phyloP scores from a whole-genome alignment of 2,329 filamentous ascomycete species.

The Ophiostoma tasmaniense region DNA sequence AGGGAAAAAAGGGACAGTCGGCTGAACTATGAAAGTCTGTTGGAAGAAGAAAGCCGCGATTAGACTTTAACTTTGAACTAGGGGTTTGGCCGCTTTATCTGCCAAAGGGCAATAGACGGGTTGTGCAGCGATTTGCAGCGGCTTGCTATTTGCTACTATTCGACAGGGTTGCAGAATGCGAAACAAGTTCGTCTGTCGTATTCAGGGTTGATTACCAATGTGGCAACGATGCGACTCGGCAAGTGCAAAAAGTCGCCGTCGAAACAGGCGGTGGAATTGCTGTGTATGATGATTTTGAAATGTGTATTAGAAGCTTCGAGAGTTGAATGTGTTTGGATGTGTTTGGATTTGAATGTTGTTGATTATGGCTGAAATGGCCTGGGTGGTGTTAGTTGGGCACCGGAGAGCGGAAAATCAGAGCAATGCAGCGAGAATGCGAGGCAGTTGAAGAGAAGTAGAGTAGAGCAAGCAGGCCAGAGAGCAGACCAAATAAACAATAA shows the following conservation, averaged over 20 bases:
- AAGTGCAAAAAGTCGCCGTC: not conserved
- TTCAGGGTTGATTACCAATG: slow-evolving; percentile 6
- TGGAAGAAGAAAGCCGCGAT: not conserved
- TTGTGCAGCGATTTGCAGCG: not conserved
- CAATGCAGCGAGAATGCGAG: not conserved
- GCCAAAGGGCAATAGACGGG: not conserved
- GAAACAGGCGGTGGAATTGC: not conserved
- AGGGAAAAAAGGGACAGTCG: not conserved
- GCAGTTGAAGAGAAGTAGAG: not conserved
- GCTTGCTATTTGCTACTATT: not conserved
- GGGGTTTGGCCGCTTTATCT: not conserved
- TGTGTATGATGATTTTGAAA: not conserved
- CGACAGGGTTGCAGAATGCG: not conserved
- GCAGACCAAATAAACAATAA: not conserved
- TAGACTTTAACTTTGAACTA: not conserved
- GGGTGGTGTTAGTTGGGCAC: not conserved
- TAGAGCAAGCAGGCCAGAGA: no score
- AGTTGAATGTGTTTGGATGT: not conserved
- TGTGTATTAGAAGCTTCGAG: not conserved
- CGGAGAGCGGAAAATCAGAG: not conserved
- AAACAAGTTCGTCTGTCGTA: slow-evolving; percentile 2
- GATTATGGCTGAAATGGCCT: not conserved
- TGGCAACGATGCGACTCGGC: not conserved
- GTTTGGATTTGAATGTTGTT: no score
- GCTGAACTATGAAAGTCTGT: not conserved